These are phyloP conservation scores for Musa itinerans DNA, from an alignment of 176 grass and related monocot genomes.

Conservation along the genomic window DNA sequence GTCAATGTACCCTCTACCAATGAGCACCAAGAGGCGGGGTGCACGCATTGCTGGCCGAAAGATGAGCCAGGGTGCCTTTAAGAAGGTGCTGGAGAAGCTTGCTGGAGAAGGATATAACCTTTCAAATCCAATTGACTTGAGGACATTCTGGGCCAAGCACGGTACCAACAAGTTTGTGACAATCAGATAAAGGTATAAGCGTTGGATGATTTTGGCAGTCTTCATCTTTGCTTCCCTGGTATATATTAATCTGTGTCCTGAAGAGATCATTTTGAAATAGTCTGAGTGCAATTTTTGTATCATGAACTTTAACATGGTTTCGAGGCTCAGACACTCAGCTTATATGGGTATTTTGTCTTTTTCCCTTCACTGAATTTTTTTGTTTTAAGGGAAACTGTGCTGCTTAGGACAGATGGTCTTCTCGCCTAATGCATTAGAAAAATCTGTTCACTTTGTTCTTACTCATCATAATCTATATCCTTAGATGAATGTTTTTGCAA, in stretches of 20 bases:
- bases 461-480: background rate
- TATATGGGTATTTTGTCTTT: background rate
- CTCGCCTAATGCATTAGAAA: background rate
- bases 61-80: slow-evolving; percentile 50
- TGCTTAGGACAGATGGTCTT: background rate
- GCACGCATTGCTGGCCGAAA: slow-evolving; percentile 45
- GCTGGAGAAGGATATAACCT: slow-evolving; percentile 44
- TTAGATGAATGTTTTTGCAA: background rate
- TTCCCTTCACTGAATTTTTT: background rate
- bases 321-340: background rate
- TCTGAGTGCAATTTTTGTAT: slow-evolving; percentile 1
- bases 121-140: slow-evolving; percentile 44
- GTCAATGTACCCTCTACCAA: slow-evolving; percentile 36
- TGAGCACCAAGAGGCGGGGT: slow-evolving; percentile 44
- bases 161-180: slow-evolving; percentile 57
- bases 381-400: background rate
- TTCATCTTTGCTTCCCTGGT: background rate
- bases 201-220: background rate
- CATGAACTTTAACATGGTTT: background rate
- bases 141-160: slow-evolving; percentile 51
- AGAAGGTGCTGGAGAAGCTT: slow-evolving; percentile 51
- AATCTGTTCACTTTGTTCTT: background rate
- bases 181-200: slow-evolving; percentile 25
- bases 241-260: background rate
- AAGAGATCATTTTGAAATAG: background rate